A percentile compares a stretch with the other conserved stretches of the same genome.
Conservation (phyloP, 2,329 filamentous ascomycete species). For the Aureobasidium sp. region DNA sequence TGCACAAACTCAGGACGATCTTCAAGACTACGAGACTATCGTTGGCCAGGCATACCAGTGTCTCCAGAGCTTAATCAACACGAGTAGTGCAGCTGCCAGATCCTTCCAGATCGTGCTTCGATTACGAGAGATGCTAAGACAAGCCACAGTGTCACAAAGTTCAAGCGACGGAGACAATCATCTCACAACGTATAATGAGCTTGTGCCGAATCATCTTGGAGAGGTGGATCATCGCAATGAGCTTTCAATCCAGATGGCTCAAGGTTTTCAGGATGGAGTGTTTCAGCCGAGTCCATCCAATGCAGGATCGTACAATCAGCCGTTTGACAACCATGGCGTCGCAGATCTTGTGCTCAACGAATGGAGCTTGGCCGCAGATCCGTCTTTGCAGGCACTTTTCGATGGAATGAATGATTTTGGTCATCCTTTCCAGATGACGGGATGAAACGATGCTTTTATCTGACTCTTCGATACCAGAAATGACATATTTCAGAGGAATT, state of each 20-base stretch:
- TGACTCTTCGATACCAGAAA: no score
- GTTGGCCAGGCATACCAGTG: conserved; percentile 1
- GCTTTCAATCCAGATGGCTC: neutral
- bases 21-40: neutral
- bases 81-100: neutral
- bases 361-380: conserved; percentile 2
- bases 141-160: neutral
- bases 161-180: neutral
- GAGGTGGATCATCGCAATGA: neutral
- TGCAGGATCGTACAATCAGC: neutral
- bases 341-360: conserved; percentile 4
- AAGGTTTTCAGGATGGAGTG: neutral
- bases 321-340: neutral
- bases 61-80: neutral
- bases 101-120: conserved; percentile 1
- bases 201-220: neutral
- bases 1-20: neutral
- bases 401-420: conserved; percentile 1
- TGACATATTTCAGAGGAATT: no score
- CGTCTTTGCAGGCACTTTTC: neutral
- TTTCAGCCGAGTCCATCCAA: neutral
- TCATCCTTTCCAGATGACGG: conserved; percentile 3
- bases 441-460: neutral
- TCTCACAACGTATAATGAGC: neutral
- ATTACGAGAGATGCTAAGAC: neutral